These are phyloP conservation scores for Phylloporus sp. DNA, from an alignment of 1,284 basidiomycete genomes.

Conservation along the genomic window DNA sequence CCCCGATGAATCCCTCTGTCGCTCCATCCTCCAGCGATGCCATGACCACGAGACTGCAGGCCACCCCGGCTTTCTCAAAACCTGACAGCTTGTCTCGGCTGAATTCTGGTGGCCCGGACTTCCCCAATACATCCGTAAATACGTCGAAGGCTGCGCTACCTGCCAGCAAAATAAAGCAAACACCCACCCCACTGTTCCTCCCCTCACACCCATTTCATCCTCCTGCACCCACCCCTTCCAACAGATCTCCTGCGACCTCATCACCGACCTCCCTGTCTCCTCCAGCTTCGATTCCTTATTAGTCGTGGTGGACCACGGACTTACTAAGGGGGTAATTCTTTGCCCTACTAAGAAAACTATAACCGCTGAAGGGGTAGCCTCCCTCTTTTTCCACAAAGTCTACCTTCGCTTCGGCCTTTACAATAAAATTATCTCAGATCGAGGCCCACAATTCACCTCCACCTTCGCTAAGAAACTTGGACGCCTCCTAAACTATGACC, in stretches of 20 bases:
- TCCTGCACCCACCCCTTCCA: background rate
- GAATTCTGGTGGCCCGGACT: background rate
- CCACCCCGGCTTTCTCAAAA: background rate
- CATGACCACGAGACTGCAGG: background rate
- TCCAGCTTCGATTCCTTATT: background rate
- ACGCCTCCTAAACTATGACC: background rate
- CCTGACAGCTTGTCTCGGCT: background rate
- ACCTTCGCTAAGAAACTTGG: background rate
- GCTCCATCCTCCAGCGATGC: background rate
- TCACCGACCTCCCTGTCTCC: background rate
- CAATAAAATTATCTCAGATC: background rate
- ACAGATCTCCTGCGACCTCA: background rate
- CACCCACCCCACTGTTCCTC: background rate
- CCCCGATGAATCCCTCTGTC: background rate
- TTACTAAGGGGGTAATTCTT: conserved; percentile 1
- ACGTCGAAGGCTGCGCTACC: background rate
- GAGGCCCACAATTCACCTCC: background rate
- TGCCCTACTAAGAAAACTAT: conserved; percentile 1
- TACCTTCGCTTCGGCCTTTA: background rate
- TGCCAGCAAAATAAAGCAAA: background rate
- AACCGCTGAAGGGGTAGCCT: background rate
- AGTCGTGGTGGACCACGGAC: background rate
- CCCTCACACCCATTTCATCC: background rate
- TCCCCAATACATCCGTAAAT: background rate
- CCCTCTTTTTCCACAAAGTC: background rate